Evolutionary conservation across 176 grass and related monocot species (phyloP).

Genomic region (Carex pumila): DNA sequence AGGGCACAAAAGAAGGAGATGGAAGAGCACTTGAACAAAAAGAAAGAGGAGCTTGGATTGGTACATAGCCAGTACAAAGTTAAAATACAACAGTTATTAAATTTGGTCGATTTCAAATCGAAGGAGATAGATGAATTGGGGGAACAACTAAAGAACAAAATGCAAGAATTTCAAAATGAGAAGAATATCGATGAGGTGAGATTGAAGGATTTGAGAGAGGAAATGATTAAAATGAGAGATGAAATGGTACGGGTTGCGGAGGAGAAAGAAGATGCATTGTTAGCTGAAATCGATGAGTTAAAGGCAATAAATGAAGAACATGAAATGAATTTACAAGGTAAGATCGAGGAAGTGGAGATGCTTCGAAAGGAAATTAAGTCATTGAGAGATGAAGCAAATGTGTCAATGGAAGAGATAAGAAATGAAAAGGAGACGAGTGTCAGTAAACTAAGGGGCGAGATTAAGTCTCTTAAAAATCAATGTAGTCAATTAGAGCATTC

Average conservation of each 20-base stretch:
- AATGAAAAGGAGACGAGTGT: slow-evolving; percentile 48
- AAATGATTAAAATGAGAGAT: slow-evolving; percentile 38
- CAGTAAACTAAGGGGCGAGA: slow-evolving; percentile 49
- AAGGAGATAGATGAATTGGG: slow-evolving; percentile 60
- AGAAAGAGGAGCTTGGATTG: slow-evolving; percentile 48
- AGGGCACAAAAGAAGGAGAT: slow-evolving; percentile 58
- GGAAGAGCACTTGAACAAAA: slow-evolving; percentile 56
- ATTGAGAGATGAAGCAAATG: slow-evolving; percentile 43
- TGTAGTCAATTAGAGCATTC: slow-evolving; percentile 37
- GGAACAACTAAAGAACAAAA: slow-evolving; percentile 54
- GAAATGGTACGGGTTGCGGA: slow-evolving; percentile 45
- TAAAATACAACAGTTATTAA: slow-evolving; percentile 72
- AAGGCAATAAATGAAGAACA: slow-evolving; percentile 47
- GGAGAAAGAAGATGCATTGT: slow-evolving; percentile 45
- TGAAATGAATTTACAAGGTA: slow-evolving; percentile 41
- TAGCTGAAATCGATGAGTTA: slow-evolving; percentile 42
- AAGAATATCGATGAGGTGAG: slow-evolving; percentile 51
- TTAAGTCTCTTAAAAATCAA: slow-evolving; percentile 43
- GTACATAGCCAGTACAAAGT: slow-evolving; percentile 42
- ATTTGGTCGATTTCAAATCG: slow-evolving; percentile 76
- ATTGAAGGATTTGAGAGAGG: slow-evolving; percentile 47
- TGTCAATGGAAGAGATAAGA: slow-evolving; percentile 25
- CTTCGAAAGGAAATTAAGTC: slow-evolving; percentile 46
- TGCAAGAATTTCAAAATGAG: slow-evolving; percentile 48
- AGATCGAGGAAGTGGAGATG: slow-evolving; percentile 46